Percentiles rank a stretch among this genome's conserved stretches.
phyloP scores from a whole-genome alignment of 352 stramenopile genomes.

The Phytophthora capsici region DNA sequence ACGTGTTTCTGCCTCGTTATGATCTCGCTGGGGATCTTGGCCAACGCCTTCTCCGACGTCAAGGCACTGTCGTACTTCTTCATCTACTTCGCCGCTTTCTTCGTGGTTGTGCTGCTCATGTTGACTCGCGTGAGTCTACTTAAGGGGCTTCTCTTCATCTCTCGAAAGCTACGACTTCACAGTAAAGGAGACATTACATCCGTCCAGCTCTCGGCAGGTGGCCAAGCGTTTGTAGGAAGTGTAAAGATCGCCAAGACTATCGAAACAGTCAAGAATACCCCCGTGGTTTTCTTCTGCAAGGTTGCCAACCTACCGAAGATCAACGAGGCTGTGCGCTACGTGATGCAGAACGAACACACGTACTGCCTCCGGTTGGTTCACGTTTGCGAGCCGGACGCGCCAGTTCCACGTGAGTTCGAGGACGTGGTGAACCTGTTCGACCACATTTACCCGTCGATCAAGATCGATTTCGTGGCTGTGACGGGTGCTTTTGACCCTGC shows the following conservation, averaged over 20 bases:
- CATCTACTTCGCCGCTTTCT: conserved; percentile 65
- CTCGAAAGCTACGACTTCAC: conserved; percentile 38
- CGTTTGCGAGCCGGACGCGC: conserved; percentile 39
- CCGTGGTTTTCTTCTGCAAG: conserved; percentile 93
- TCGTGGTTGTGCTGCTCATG: conserved; percentile 65
- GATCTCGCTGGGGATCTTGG: conserved; percentile 54
- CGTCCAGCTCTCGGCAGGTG: conserved; percentile 34
- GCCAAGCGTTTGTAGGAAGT: conserved; percentile 47
- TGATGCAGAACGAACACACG: conserved; percentile 89
- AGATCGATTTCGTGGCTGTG: conserved; percentile 89
- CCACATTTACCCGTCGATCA: conserved; percentile 91
- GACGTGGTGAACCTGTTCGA: conserved; percentile 84
- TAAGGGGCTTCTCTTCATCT: conserved; percentile 54
- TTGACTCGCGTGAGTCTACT: conserved; percentile 66
- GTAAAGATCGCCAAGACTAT: conserved; percentile 78
- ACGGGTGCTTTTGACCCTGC: conserved; percentile 70
- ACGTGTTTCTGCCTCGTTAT: conserved; percentile 55
- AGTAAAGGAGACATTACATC: conserved; percentile 9
- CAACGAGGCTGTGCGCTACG: conserved; percentile 93
- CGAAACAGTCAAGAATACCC: conserved; percentile 77
- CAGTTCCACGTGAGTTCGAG: conserved; percentile 42
- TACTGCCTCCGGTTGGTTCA: conserved; percentile 91
- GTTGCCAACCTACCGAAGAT: conserved; percentile 85
- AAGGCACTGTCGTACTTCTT: conserved; percentile 57
- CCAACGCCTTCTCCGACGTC: conserved; percentile 59